Evolutionary conservation across 352 stramenopile genomes (phyloP).

Genomic region (Albugo candida): DNA sequence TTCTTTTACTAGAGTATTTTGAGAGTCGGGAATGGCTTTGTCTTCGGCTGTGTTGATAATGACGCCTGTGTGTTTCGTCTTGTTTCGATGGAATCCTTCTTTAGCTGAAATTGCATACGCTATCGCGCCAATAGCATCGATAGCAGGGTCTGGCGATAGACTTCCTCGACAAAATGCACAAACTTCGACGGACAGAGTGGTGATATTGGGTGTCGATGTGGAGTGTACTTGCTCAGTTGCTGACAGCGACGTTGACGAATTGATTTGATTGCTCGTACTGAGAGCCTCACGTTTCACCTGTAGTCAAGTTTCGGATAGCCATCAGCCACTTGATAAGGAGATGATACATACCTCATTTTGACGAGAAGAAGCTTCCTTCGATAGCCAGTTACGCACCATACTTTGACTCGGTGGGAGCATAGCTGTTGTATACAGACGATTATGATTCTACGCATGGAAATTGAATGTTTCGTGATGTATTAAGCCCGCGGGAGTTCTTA

Average conservation of each 20-base stretch:
- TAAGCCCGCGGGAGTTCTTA: no score
- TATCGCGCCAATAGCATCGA: constrained; percentile 38
- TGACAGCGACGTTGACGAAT: no score
- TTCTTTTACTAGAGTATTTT: constrained; percentile 4
- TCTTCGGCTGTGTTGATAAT: constrained; percentile 16
- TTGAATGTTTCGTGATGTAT: no score
- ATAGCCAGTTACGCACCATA: constrained; percentile 16
- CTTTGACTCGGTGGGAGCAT: constrained; percentile 16
- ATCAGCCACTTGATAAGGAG: no score
- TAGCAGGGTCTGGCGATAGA: constrained; percentile 48
- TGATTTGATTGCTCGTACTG: no score
- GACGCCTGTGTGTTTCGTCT: constrained; percentile 30
- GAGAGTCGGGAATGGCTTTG: constrained; percentile 9
- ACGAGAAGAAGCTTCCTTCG: constrained; percentile 1
- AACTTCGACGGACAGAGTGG: constrained; percentile 59
- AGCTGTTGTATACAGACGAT: constrained; percentile 20
- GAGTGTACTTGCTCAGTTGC: neutral
- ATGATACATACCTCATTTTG: neutral
- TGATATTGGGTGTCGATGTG: constrained; percentile 41
- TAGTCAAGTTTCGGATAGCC: no score
- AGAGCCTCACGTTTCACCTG: neutral
- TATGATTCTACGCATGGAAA: constrained; percentile 8
- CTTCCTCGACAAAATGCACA: constrained; percentile 28
- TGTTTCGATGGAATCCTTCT: constrained; percentile 29
- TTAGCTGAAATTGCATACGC: constrained; percentile 56